Conservation (phyloP, 331 rosid species). For the Spiraea crenata region DNA sequence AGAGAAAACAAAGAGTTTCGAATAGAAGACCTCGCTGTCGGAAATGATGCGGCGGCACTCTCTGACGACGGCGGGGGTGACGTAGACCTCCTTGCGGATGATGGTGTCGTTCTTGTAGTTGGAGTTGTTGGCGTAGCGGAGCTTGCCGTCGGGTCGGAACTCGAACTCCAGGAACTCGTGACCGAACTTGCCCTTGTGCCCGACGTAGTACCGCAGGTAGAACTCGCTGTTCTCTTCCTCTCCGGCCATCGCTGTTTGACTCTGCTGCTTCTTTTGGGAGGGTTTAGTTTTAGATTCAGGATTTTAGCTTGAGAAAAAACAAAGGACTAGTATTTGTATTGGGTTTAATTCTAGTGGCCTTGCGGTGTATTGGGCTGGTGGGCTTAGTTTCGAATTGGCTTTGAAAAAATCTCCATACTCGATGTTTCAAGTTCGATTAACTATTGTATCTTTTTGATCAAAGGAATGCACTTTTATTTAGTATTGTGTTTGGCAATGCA, state of each 20-base stretch:
- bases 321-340: background rate
- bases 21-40: slow-evolving; percentile 66
- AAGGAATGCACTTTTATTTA: too few relatives aligned
- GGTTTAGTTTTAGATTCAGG: background rate
- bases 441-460: too few relatives aligned
- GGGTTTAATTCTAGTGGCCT: too few relatives aligned
- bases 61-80: slow-evolving; percentile 86
- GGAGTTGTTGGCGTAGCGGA: slow-evolving; percentile 86
- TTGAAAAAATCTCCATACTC: too few relatives aligned
- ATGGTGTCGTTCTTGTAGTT: slow-evolving; percentile 98
- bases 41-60: slow-evolving; percentile 90
- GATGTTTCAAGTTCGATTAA: too few relatives aligned
- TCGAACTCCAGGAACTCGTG: slow-evolving; percentile 95
- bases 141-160: slow-evolving; percentile 86
- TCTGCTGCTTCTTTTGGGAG: background rate
- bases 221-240: slow-evolving; percentile 60
- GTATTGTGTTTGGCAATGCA: too few relatives aligned
- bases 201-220: slow-evolving; percentile 75
- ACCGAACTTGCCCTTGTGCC: slow-evolving; percentile 92
- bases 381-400: too few relatives aligned
- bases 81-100: slow-evolving; percentile 91
- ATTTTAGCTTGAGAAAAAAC: background rate
- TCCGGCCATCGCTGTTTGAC: slow-evolving; percentile 39
- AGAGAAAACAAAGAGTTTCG: background rate
- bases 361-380: too few relatives aligned